phyloP scores from a whole-genome alignment of 768 basidiomycete species.

The Collybia nuda region DNA sequence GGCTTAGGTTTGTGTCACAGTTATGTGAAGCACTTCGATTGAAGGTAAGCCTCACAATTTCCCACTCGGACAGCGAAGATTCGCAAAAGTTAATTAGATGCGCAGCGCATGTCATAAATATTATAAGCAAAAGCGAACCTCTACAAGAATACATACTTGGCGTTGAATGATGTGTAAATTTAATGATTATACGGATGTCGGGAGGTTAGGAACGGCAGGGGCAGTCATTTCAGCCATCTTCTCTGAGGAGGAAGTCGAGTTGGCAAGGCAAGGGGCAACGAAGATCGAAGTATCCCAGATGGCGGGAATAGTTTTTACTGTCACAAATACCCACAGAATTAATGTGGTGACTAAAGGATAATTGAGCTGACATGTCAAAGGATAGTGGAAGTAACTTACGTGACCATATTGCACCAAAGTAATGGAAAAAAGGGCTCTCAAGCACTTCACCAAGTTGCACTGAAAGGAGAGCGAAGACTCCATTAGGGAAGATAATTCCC shows the following conservation, averaged over 20 bases:
- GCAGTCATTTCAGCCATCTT: neutral
- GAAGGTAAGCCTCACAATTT: no score
- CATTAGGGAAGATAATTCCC: slow-evolving; percentile 59
- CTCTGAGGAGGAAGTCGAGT: neutral
- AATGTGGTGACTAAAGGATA: slow-evolving; percentile 34
- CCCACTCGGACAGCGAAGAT: no score
- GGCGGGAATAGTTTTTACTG: slow-evolving; percentile 41
- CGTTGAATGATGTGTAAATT: neutral
- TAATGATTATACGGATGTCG: neutral
- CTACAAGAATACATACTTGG: no score
- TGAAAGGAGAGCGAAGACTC: slow-evolving; percentile 47
- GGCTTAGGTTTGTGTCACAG: no score
- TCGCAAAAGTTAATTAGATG: no score
- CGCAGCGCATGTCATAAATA: no score
- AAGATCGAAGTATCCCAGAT: slow-evolving; percentile 49
- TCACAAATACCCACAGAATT: slow-evolving; percentile 39
- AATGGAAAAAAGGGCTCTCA: slow-evolving; percentile 49
- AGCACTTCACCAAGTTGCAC: slow-evolving; percentile 49
- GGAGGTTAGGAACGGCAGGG: neutral
- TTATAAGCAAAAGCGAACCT: no score
- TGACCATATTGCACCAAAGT: slow-evolving; percentile 53
- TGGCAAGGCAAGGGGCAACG: slow-evolving; percentile 39
- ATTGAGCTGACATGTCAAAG: neutral
- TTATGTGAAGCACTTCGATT: no score
- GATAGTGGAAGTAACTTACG: slow-evolving; percentile 28